Evolutionary conservation across 805 yeast genomes (phyloP).

Genomic region (Kazachstania psychrophila): DNA sequence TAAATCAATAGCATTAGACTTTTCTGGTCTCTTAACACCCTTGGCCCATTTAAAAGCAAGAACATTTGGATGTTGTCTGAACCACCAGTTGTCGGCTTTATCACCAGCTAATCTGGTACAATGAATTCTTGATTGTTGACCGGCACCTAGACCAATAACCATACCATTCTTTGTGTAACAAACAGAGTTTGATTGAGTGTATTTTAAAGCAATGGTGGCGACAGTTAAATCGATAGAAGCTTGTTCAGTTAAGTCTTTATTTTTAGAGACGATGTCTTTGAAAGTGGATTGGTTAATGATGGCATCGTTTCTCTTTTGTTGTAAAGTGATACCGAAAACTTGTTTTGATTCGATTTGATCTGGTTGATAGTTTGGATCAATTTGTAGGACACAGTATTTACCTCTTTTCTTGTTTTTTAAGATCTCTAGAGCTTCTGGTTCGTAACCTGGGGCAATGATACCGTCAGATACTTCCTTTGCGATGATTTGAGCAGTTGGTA

Average conservation of each 20-base stretch:
- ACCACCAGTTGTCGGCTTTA: constrained; percentile 99
- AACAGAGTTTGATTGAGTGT: constrained; percentile 98
- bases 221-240: constrained; percentile 88
- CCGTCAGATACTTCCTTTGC: constrained; percentile 97
- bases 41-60: constrained; percentile 93
- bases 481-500: constrained; percentile 93
- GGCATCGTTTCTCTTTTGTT: constrained; percentile 96
- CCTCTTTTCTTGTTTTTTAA: constrained; percentile 91
- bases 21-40: constrained; percentile 97
- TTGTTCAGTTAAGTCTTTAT: constrained; percentile 81
- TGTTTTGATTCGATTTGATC: constrained; percentile 76
- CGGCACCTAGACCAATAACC: constrained; percentile 98
- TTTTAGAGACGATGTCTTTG: constrained; percentile 80
- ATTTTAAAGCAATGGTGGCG: constrained; percentile 93
- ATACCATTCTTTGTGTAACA: constrained; percentile 97
- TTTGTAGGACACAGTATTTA: constrained; percentile 89
- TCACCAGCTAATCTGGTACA: constrained; percentile 98
- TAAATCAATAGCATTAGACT: constrained; percentile 93
- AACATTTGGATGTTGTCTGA: constrained; percentile 94
- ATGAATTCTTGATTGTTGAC: constrained; percentile 97
- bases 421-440: constrained; percentile 82
- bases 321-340: constrained; percentile 89
- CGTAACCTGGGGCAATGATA: constrained; percentile 95
- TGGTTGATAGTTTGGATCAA: constrained; percentile 88
- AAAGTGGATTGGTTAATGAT: constrained; percentile 82